These are phyloP conservation scores for Dacryopinax primogenitus DNA, from an alignment of 768 basidiomycete genomes.

Conservation along the genomic window DNA sequence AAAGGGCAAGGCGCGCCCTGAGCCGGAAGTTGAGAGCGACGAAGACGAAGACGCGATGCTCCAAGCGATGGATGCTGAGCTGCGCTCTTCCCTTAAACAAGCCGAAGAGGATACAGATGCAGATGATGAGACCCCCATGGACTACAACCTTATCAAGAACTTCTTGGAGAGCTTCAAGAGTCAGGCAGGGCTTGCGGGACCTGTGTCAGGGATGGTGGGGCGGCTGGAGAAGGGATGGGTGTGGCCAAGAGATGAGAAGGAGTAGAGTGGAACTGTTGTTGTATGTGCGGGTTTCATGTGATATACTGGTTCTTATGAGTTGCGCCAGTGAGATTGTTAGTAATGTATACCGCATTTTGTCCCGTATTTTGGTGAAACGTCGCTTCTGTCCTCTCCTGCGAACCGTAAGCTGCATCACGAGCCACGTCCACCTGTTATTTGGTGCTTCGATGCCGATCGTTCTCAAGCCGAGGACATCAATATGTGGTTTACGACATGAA, in stretches of 20 bases:
- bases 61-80: conserved; percentile 74
- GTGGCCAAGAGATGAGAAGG: conserved; percentile 51
- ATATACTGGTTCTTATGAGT: too few relatives aligned
- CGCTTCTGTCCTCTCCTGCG: too few relatives aligned
- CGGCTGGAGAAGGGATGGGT: conserved; percentile 63
- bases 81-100: conserved; percentile 45
- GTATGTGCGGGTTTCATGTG: background rate
- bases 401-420: too few relatives aligned
- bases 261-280: too few relatives aligned
- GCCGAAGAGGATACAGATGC: conserved; percentile 37
- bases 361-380: too few relatives aligned
- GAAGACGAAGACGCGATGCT: conserved; percentile 40
- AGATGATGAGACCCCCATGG: conserved; percentile 37
- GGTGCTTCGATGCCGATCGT: too few relatives aligned
- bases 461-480: too few relatives aligned
- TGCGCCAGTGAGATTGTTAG: too few relatives aligned
- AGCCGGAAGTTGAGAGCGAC: conserved; percentile 26
- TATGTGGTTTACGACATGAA: too few relatives aligned
- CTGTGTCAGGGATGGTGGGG: conserved; percentile 80
- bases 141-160: conserved; percentile 91
- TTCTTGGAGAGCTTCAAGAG: conserved; percentile 93
- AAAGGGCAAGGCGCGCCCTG: conserved; percentile 6
- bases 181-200: conserved; percentile 79
- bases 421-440: too few relatives aligned
- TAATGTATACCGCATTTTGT: too few relatives aligned